These are phyloP conservation scores for Tolypocladium capitatum DNA, from an alignment of 2,329 filamentous ascomycete genomes.

Conservation along the genomic window DNA sequence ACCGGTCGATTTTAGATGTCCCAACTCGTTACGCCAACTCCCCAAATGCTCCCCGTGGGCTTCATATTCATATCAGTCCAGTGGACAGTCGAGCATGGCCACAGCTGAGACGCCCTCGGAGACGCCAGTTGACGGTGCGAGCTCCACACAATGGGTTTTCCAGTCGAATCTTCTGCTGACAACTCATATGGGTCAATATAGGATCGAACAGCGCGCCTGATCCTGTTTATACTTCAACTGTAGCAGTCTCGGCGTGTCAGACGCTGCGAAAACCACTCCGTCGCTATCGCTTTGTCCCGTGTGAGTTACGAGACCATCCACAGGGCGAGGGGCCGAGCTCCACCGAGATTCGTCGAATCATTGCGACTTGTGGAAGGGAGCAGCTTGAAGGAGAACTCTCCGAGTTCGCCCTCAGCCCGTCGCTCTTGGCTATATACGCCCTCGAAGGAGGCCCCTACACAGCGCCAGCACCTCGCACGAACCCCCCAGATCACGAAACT, in stretches of 20 bases:
- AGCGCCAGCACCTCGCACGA: not conserved
- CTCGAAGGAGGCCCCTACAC: not conserved
- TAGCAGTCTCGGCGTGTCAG: conserved; percentile 5
- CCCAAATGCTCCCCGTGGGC: conserved; percentile 8
- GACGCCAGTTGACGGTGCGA: not conserved
- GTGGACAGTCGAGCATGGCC: too few relatives aligned
- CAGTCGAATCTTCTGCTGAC: too few relatives aligned
- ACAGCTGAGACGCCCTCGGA: not conserved
- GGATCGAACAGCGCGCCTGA: not conserved
- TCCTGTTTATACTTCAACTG: not conserved
- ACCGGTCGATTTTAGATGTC: conserved; percentile 12
- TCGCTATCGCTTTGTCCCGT: conserved; percentile 8
- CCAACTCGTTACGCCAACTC: conserved; percentile 11
- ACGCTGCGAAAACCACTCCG: conserved; percentile 7
- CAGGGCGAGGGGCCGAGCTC: conserved; percentile 9
- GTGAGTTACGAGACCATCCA: not conserved
- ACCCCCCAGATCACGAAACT: not conserved
- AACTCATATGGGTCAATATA: not conserved
- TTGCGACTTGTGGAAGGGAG: conserved; percentile 1
- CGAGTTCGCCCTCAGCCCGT: conserved; percentile 2
- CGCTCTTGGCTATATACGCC: conserved; percentile 4
- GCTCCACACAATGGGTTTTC: too few relatives aligned
- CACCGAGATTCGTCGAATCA: conserved; percentile 10
- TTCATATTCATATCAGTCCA: not conserved
- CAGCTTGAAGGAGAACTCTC: not conserved